A percentile compares a stretch with the other conserved stretches of the same genome.
phyloP scores from a whole-genome alignment of 495 filamentous ascomycete species.

The Xylaria telfairii region DNA sequence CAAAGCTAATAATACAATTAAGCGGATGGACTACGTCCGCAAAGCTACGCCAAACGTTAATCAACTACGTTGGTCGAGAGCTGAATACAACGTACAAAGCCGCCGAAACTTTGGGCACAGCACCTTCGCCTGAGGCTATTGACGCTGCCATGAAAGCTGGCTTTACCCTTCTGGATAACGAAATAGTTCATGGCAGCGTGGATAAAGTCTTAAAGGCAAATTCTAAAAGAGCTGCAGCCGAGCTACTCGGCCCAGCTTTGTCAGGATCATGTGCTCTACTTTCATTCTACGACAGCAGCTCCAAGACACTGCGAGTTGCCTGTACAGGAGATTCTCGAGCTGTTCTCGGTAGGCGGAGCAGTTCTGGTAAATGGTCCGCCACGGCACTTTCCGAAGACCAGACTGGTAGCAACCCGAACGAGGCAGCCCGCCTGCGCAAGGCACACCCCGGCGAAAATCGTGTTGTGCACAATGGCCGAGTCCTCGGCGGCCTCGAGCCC shows the following conservation, averaged over 20 bases:
- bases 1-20: conserved; percentile 34
- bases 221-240: conserved; percentile 84
- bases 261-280: conserved; percentile 96
- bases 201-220: conserved; percentile 86
- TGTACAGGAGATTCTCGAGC: conserved; percentile 95
- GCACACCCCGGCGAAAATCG: conserved; percentile 87
- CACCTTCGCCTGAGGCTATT: conserved; percentile 76
- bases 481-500: conserved; percentile 90
- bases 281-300: conserved; percentile 90
- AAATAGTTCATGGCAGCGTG: conserved; percentile 90
- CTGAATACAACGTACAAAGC: conserved; percentile 93
- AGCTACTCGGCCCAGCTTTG: conserved; percentile 88
- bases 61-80: conserved; percentile 90
- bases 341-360: conserved; percentile 80
- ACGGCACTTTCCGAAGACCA: conserved; percentile 89
- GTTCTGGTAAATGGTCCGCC: conserved; percentile 90
- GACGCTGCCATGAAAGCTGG: conserved; percentile 92
- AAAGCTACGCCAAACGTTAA: conserved; percentile 89
- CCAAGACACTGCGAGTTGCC: conserved; percentile 84
- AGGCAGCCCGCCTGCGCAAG: conserved; percentile 78
- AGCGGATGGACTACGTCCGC: conserved; percentile 98
- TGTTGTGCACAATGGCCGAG: conserved; percentile 84
- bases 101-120: conserved; percentile 53
- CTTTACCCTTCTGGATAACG: conserved; percentile 86
- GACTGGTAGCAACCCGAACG: conserved; percentile 83